Percentiles rank a stretch among this genome's conserved stretches.
These are phyloP conservation scores for Scheffersomyces stipitis DNA, from an alignment of 805 yeast species.

Conservation along the genomic window DNA sequence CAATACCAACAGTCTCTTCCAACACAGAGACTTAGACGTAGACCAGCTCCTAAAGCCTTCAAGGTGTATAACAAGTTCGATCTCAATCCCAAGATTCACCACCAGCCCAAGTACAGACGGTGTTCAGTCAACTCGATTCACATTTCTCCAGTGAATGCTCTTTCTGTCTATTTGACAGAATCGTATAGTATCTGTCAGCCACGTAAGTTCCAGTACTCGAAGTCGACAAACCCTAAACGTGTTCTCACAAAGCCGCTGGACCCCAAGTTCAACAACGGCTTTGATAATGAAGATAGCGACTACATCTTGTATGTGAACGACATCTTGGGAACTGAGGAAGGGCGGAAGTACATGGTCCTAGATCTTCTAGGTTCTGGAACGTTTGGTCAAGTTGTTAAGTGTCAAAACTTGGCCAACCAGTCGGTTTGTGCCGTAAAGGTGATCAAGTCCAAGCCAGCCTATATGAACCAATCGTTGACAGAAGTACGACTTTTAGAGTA, in stretches of 20 bases:
- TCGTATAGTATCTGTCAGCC: constrained; percentile 87
- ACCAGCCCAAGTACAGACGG: constrained; percentile 68
- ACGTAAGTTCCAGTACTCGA: constrained; percentile 68
- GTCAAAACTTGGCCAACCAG: constrained; percentile 76
- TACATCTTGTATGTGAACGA: constrained; percentile 94
- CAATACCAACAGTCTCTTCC: constrained; percentile 30
- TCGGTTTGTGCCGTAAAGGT: constrained; percentile 93
- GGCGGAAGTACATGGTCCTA: constrained; percentile 80
- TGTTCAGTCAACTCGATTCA: constrained; percentile 63
- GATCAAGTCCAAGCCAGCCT: constrained; percentile 88
- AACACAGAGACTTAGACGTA: constrained; percentile 17
- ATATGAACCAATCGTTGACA: constrained; percentile 84
- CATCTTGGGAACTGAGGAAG: constrained; percentile 81
- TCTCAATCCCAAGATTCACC: constrained; percentile 58
- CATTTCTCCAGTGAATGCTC: constrained; percentile 77
- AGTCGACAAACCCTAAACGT: constrained; percentile 84
- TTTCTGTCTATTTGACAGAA: constrained; percentile 73
- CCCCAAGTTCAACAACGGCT: constrained; percentile 76
- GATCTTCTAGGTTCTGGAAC: constrained; percentile 96
- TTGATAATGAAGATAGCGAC: constrained; percentile 85
- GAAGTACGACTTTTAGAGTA: constrained; percentile 87
- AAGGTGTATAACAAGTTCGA: constrained; percentile 47
- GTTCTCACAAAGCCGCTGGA: constrained; percentile 92
- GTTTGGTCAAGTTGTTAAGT: constrained; percentile 96
- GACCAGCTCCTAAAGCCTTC: constrained; percentile 49